phyloP scores from a whole-genome alignment of 75 land plant species.

The Picea glauca region DNA sequence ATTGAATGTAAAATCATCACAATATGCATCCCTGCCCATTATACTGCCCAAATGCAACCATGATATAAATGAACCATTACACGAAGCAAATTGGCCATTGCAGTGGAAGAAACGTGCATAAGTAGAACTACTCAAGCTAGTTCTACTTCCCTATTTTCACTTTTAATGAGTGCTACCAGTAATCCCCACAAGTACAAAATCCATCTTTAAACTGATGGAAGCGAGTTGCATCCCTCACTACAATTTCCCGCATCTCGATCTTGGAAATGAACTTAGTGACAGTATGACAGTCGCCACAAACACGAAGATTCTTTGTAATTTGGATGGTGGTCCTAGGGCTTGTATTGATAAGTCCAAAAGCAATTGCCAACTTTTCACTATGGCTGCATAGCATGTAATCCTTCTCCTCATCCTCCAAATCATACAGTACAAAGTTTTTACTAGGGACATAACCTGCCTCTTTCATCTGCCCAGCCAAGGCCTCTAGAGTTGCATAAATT shows the following conservation, averaged over 20 bases:
- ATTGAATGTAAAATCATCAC: too few species aligned
- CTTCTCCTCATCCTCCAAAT: conserved; percentile 4
- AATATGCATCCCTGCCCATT: too few species aligned
- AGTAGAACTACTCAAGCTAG: too few species aligned
- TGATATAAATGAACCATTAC: too few species aligned
- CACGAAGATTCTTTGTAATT: conserved; percentile 14
- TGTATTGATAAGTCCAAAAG: conserved; percentile 18
- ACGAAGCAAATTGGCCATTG: too few species aligned
- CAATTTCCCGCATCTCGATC: not conserved
- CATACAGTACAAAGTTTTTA: conserved; percentile 5
- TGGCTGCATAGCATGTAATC: conserved; percentile 2
- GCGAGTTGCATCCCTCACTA: conserved; percentile 16
- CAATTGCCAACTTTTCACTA: conserved; percentile 25
- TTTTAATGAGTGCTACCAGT: not conserved
- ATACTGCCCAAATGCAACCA: too few species aligned
- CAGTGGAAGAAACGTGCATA: too few species aligned
- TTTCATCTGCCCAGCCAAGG: conserved; percentile 8
- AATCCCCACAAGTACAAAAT: conserved; percentile 15
- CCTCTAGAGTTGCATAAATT: conserved; percentile 5
- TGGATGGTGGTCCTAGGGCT: conserved; percentile 9
- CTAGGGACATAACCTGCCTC: conserved; percentile 1
- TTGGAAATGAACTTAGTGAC: conserved; percentile 14
- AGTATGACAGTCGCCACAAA: conserved; percentile 17
- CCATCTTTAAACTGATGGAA: conserved; percentile 25
- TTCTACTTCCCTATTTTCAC: not conserved